Evolutionary conservation across 441 rosid species (phyloP).

Genomic region (Sinapis alba): DNA sequence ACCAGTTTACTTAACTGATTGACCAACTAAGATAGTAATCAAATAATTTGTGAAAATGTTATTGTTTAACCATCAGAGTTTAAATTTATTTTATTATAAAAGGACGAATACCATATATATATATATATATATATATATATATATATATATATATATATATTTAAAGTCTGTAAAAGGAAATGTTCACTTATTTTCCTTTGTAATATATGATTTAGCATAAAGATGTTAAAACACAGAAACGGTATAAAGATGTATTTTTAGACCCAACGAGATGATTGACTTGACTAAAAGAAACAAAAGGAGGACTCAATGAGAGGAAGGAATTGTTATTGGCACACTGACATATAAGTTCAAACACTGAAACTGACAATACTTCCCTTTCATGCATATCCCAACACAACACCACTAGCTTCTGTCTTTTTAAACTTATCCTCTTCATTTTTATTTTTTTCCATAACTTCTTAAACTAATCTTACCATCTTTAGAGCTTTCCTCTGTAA

Average conservation of each 20-base stretch:
- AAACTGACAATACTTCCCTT: conserved; percentile 36
- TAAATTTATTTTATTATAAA: not conserved
- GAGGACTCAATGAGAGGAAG: conserved; percentile 10
- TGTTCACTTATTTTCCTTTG: not conserved
- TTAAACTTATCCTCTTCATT: conserved; percentile 20
- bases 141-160: no score
- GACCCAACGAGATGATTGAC: not conserved
- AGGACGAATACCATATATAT: not conserved
- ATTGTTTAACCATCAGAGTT: not conserved
- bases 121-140: no score
- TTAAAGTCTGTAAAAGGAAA: not conserved
- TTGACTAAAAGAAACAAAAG: not conserved
- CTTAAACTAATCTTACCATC: conserved; percentile 11
- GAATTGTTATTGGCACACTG: conserved; percentile 23
- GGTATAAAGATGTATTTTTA: not conserved
- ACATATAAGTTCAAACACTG: conserved; percentile 28
- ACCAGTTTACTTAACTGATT: not conserved
- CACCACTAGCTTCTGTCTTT: conserved; percentile 30
- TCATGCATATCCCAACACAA: conserved; percentile 32
- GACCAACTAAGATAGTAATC: not conserved
- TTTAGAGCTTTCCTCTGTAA: conserved; percentile 35
- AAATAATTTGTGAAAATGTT: not conserved
- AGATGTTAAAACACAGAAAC: not conserved
- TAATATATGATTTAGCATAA: not conserved
- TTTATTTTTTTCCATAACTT: not conserved